Conservation (phyloP, 176 grass and related monocot species). For the Olyra latifolia region DNA sequence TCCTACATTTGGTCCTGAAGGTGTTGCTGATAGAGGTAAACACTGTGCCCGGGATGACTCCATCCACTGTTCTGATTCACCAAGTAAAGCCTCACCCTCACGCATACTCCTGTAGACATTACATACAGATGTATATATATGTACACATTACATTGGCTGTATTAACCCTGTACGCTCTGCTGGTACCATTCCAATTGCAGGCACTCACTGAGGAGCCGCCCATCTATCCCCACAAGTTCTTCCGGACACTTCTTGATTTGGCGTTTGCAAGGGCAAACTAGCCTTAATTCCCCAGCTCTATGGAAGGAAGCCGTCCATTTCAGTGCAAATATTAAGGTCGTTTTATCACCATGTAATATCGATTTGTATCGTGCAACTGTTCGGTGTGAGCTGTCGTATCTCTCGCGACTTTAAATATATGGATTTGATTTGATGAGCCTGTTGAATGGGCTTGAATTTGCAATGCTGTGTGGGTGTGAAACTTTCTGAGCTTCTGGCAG, state of each 20-base stretch:
- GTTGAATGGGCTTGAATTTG: no score
- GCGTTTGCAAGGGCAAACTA: slow-evolving; percentile 64
- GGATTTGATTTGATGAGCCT: no score
- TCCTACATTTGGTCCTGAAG: slow-evolving; percentile 29
- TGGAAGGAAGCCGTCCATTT: background rate
- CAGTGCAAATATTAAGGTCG: slow-evolving; percentile 1
- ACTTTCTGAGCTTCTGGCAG: no score
- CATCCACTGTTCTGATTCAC: slow-evolving; percentile 90
- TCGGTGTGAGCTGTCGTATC: background rate
- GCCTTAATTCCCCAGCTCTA: background rate
- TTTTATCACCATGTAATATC: background rate
- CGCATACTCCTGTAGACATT: background rate
- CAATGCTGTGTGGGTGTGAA: no score
- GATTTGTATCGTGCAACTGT: background rate
- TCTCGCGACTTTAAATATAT: background rate
- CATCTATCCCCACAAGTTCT: slow-evolving; percentile 72
- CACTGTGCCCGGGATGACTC: slow-evolving; percentile 92
- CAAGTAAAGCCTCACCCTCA: slow-evolving; percentile 50
- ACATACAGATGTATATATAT: no score
- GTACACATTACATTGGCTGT: background rate
- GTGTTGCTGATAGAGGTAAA: slow-evolving; percentile 90
- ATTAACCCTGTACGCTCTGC: background rate
- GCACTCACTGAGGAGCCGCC: slow-evolving; percentile 78
- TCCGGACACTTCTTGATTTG: slow-evolving; percentile 69
- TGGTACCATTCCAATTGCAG: slow-evolving; percentile 36